Percentiles rank a stretch among this genome's conserved stretches.
These are phyloP conservation scores for Chrysochromulina parva DNA, from an alignment of 78 protist genomes.

Conservation along the genomic window DNA sequence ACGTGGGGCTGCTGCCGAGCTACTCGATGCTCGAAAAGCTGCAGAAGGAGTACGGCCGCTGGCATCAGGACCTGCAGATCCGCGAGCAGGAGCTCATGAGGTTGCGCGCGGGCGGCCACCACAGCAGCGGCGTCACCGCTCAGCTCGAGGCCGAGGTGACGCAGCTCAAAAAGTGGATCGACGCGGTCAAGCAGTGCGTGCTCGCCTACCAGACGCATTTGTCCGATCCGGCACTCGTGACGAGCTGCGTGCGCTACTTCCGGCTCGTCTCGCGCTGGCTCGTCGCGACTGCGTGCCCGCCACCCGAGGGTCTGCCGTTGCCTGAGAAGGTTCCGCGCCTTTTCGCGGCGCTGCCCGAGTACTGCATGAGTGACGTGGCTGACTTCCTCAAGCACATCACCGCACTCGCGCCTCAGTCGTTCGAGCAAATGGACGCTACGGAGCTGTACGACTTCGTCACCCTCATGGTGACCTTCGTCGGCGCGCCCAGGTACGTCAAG, in stretches of 20 bases:
- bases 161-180: neutral
- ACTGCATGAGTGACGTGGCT: neutral
- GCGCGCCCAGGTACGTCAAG: neutral
- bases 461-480: constrained; percentile 16
- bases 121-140: too few relatives aligned
- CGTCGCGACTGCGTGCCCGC: neutral
- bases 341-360: constrained; percentile 7
- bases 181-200: neutral
- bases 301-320: neutral
- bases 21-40: neutral
- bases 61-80: too few relatives aligned
- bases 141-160: neutral
- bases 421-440: neutral
- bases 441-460: constrained; percentile 9
- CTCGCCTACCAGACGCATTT: neutral
- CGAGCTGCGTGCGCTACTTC: neutral
- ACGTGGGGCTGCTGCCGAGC: neutral
- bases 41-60: neutral
- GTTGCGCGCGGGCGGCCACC: too few relatives aligned
- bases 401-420: neutral
- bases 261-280: neutral
- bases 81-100: too few relatives aligned
- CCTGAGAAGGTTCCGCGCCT: neutral
- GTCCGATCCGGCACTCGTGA: neutral
- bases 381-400: neutral